These are phyloP conservation scores for Allium cepa DNA, from an alignment of 106 monocot genomes.

Conservation along the genomic window DNA sequence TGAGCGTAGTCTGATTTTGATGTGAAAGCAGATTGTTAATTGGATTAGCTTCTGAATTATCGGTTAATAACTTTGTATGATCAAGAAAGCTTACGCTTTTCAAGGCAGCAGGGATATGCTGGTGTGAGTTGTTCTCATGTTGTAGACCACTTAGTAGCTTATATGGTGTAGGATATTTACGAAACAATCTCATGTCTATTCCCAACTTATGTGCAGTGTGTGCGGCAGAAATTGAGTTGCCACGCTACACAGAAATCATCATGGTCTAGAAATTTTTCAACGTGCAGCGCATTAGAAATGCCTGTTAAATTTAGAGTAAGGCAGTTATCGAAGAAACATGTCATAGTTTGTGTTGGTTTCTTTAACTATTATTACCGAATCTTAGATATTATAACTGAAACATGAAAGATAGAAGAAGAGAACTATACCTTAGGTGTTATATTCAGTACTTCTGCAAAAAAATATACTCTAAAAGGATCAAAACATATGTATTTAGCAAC, in stretches of 20 bases:
- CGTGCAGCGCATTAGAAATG: slow-evolving; percentile 44
- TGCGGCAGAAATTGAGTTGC: slow-evolving; percentile 81
- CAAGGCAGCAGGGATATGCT: neutral
- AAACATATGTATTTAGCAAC: too few relatives aligned
- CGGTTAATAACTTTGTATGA: neutral
- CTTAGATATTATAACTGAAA: too few relatives aligned
- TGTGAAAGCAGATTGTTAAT: neutral
- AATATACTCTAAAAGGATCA: too few relatives aligned
- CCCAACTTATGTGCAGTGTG: slow-evolving; percentile 66
- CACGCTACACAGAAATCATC: slow-evolving; percentile 78
- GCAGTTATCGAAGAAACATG: too few relatives aligned
- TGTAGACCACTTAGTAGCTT: slow-evolving; percentile 44
- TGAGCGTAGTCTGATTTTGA: neutral
- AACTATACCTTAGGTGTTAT: too few relatives aligned
- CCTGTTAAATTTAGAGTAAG: slow-evolving; percentile 23
- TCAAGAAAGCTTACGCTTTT: slow-evolving; percentile 30
- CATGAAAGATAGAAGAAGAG: too few relatives aligned
- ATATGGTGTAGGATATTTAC: slow-evolving; percentile 9
- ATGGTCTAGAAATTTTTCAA: slow-evolving; percentile 42
- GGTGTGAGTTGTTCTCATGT: slow-evolving; percentile 5
- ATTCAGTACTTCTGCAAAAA: too few relatives aligned
- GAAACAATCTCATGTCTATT: slow-evolving; percentile 54
- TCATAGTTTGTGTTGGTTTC: too few relatives aligned
- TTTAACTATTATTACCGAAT: too few relatives aligned
- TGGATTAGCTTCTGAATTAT: neutral